Evolutionary conservation across 1,139 yeast species (phyloP), one percentile per base, ranked within the genome.

Genomic region (Kodamaea sp.): DNA sequence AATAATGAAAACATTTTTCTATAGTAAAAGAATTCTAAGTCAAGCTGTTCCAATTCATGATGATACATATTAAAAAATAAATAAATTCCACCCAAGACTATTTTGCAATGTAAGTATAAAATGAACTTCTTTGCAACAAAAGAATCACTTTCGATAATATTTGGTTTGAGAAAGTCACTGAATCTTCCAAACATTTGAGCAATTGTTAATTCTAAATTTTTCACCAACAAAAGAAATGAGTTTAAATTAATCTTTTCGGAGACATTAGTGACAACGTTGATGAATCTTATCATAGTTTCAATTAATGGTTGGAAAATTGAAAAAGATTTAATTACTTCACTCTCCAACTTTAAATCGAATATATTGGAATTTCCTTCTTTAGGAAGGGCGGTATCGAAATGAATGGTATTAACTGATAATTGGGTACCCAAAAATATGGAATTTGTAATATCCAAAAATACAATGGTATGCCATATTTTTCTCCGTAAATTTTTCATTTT

Each of bases 401-500:
- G 52, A 8, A 54, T 49, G 7, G 46, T 42, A 10, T 40, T 42
- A 24, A 50, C 35, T 2, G 60, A 45, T 25, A 49, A 39, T 2
- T 54, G 53, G 3, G 46, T 42, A 11, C 49, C 60, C 36, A 42
- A 42, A 11, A 33, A 38, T 24, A 49, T 38, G 15, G 50, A 43
- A 10, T 44, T 45, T 7, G 40, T 39, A 24, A 49, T 34, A 37
- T 63, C 68, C 35, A 54, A 38, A 5, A 47, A 36, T 4, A 56
- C 48, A 15, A 63, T 39, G 32, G 36, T 51, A 38, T 55, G 49
- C 73, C 73, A 67, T 41, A 47, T 38, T 35, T 48, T 48, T 27
- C 56, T 40, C 27, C 47, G 37, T 20, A 51, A 39, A 31, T 47
- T 49, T 32, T 47, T 45, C 5, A 30, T 27, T 10, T 39, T 44